These are phyloP conservation scores for Podospora fimiseda DNA, from an alignment of 495 filamentous ascomycete genomes.

Conservation along the genomic window DNA sequence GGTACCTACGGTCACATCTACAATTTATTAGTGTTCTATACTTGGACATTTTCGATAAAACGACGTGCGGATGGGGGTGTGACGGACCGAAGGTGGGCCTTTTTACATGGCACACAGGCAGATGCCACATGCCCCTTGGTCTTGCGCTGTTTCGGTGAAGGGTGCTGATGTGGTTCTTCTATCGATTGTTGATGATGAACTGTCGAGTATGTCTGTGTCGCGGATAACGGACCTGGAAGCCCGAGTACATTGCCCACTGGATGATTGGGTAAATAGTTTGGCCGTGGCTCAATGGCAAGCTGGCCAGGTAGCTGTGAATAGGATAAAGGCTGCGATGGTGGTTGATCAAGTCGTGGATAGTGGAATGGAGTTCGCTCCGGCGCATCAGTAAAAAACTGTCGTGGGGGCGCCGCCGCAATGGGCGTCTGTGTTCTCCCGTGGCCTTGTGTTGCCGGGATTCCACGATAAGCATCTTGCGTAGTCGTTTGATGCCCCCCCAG, in stretches of 20 bases:
- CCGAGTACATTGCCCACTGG: conserved; percentile 10
- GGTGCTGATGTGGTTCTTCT: conserved; percentile 32
- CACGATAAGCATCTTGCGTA: conserved; percentile 44
- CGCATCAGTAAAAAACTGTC: conserved; percentile 32
- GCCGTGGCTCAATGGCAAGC: conserved; percentile 22
- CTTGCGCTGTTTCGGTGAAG: conserved; percentile 62
- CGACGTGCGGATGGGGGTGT: conserved; percentile 7
- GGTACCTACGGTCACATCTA: conserved; percentile 49
- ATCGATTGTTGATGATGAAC: conserved; percentile 25
- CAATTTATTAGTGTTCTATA: conserved; percentile 12
- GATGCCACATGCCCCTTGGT: conserved; percentile 95
- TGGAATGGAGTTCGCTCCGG: conserved; percentile 34
- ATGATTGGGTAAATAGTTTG: conserved; percentile 28
- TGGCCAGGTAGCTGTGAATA: conserved; percentile 32
- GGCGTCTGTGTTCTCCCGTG: conserved; percentile 29
- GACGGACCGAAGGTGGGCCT: conserved; percentile 71
- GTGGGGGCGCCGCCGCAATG: conserved; percentile 28
- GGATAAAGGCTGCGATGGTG: conserved; percentile 28
- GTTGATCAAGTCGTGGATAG: conserved; percentile 33
- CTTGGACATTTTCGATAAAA: not conserved
- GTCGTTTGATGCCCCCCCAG: conserved; percentile 43
- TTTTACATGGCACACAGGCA: conserved; percentile 95
- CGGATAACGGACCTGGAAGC: conserved; percentile 22
- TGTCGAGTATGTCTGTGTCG: conserved; percentile 29
- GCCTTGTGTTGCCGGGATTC: conserved; percentile 35